Percentiles rank a stretch among this genome's conserved stretches.
phyloP scores from a whole-genome alignment of 2,329 filamentous ascomycete species.

The Calonectria hawksworthii region DNA sequence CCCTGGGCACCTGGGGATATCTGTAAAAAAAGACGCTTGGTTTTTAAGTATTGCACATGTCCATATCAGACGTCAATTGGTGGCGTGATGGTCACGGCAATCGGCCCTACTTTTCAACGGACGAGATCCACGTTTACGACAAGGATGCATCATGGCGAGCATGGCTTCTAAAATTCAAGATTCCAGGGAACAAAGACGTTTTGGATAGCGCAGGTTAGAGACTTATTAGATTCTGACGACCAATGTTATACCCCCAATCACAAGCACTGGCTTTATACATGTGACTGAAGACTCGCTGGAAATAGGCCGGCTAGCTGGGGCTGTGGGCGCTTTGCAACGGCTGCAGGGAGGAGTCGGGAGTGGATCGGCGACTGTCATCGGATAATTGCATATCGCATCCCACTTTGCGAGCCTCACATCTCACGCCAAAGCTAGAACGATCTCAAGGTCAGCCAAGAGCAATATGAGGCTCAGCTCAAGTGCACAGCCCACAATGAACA shows the following conservation, averaged over 20 bases:
- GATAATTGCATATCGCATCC: constrained; percentile 49
- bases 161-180: not conserved
- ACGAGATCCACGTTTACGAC: constrained; percentile 20
- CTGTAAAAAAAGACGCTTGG: constrained; percentile 46
- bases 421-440: constrained; percentile 33
- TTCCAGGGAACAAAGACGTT: not conserved
- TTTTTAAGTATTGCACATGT: constrained; percentile 3
- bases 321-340: constrained; percentile 34
- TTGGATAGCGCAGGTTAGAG: constrained; percentile 5
- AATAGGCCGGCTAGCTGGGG: constrained; percentile 15
- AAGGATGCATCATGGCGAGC: constrained; percentile 18
- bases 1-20: constrained; percentile 73
- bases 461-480: constrained; percentile 39
- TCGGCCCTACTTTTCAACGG: constrained; percentile 19
- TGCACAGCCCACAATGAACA: constrained; percentile 49
- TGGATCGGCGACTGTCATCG: constrained; percentile 38
- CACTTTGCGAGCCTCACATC: constrained; percentile 35
- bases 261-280: constrained; percentile 4
- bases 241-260: constrained; percentile 33
- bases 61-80: constrained; percentile 5
- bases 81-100: constrained; percentile 26
- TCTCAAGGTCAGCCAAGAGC: constrained; percentile 36
- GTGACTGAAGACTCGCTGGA: constrained; percentile 16
- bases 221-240: constrained; percentile 21
- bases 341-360: constrained; percentile 22